A percentile compares a stretch with the other conserved stretches of the same genome.
phyloP scores from a whole-genome alignment of 108 stramenopile species.

The Nitzschia sp. region DNA sequence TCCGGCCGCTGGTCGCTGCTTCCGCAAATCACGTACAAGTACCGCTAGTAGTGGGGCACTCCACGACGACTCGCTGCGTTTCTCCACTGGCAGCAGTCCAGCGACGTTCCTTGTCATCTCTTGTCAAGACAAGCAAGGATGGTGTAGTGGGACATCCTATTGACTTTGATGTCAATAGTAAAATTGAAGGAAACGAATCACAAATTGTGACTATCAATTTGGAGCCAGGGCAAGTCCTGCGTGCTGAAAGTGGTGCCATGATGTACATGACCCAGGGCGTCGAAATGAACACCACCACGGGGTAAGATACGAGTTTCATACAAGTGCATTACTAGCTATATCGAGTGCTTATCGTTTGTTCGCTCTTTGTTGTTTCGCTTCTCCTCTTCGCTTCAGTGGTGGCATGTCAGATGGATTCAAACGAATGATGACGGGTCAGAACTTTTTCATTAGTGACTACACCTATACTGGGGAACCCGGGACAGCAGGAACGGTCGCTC shows the following conservation, averaged over 20 bases:
- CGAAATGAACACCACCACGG: conserved; percentile 88
- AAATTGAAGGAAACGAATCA: conserved; percentile 84
- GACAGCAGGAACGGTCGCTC: conserved; percentile 67
- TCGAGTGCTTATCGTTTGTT: too few species aligned
- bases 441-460: conserved; percentile 90
- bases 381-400: conserved; percentile 10
- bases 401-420: conserved; percentile 64
- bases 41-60: too few species aligned
- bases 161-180: conserved; percentile 79
- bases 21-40: too few species aligned
- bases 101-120: too few species aligned
- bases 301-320: conserved; percentile 26
- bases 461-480: conserved; percentile 46
- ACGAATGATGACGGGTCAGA: conserved; percentile 89
- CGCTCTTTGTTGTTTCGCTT: background rate
- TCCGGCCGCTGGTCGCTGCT: too few species aligned
- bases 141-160: conserved; percentile 81
- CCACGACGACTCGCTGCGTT: too few species aligned
- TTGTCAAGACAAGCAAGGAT: conserved; percentile 58
- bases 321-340: too few species aligned
- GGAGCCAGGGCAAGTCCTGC: conserved; percentile 78
- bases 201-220: conserved; percentile 74
- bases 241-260: conserved; percentile 90
- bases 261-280: conserved; percentile 91
- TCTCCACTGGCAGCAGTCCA: too few species aligned